phyloP scores from a whole-genome alignment of 805 yeast species.

The Nakazawaea peltata region DNA sequence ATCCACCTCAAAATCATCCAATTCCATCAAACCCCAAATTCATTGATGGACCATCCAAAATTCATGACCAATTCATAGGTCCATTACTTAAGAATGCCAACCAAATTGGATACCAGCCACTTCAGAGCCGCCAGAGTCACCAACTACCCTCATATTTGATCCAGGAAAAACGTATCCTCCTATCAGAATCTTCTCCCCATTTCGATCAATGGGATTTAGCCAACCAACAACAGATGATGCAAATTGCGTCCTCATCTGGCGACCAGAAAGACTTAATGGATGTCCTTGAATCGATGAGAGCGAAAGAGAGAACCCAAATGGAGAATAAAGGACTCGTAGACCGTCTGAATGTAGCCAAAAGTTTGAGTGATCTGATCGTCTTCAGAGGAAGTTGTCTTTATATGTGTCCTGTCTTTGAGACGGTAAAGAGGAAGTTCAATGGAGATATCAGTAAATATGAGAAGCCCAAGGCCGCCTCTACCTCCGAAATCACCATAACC shows the following conservation, averaged over 20 bases:
- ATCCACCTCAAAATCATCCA: no score
- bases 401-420: constrained; percentile 93
- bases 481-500: constrained; percentile 50
- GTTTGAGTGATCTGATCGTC: constrained; percentile 77
- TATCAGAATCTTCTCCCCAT: constrained; percentile 24
- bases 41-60: constrained; percentile 4
- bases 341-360: constrained; percentile 73
- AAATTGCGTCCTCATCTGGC: constrained; percentile 35
- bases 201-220: constrained; percentile 60
- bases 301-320: constrained; percentile 69
- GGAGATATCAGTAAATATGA: constrained; percentile 80
- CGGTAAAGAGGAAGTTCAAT: constrained; percentile 80
- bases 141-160: constrained; percentile 22
- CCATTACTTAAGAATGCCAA: constrained; percentile 21
- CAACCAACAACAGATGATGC: constrained; percentile 59
- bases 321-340: constrained; percentile 79
- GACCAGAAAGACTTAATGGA: constrained; percentile 73
- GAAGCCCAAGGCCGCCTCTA: constrained; percentile 56
- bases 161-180: constrained; percentile 23
- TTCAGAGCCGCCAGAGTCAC: no score
- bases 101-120: constrained; percentile 18
- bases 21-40: constrained; percentile 11
- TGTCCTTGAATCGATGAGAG: constrained; percentile 65
- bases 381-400: constrained; percentile 86
- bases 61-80: constrained; percentile 20